Conservation (phyloP, 108 stramenopile species). For the Schizochytrium sp. region DNA sequence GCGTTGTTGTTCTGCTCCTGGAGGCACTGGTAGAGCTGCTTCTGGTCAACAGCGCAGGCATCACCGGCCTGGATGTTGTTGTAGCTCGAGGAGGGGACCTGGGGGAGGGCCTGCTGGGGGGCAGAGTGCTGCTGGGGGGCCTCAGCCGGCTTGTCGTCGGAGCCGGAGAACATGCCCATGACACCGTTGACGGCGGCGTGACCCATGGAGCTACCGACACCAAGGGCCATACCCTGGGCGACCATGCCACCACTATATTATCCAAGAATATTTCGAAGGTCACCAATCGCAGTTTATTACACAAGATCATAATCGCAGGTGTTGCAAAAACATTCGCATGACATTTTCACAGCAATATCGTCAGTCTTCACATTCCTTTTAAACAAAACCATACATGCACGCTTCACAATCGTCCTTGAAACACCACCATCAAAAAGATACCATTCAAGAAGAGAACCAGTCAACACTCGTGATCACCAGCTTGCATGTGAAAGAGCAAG, state of each 20-base stretch:
- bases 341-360: no score
- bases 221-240: slow-evolving; percentile 53
- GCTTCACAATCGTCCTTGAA: no score
- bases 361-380: no score
- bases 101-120: slow-evolving; percentile 16
- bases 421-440: no score
- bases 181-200: slow-evolving; percentile 48
- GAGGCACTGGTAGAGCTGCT: slow-evolving; percentile 57
- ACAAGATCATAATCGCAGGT: background rate
- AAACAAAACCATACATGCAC: no score
- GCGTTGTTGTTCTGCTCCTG: slow-evolving; percentile 62
- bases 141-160: background rate
- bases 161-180: slow-evolving; percentile 2
- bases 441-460: no score
- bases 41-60: slow-evolving; percentile 57
- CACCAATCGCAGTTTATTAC: background rate
- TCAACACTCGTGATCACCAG: no score
- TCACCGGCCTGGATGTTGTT: slow-evolving; percentile 39
- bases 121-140: background rate
- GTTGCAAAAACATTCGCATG: background rate
- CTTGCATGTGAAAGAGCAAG: no score
- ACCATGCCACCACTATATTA: slow-evolving; percentile 46
- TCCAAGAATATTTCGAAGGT: background rate
- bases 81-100: slow-evolving; percentile 31
- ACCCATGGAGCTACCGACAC: slow-evolving; percentile 45